These are phyloP conservation scores for Tagetes erecta DNA, from an alignment of 129 eudicot genomes.

Conservation along the genomic window DNA sequence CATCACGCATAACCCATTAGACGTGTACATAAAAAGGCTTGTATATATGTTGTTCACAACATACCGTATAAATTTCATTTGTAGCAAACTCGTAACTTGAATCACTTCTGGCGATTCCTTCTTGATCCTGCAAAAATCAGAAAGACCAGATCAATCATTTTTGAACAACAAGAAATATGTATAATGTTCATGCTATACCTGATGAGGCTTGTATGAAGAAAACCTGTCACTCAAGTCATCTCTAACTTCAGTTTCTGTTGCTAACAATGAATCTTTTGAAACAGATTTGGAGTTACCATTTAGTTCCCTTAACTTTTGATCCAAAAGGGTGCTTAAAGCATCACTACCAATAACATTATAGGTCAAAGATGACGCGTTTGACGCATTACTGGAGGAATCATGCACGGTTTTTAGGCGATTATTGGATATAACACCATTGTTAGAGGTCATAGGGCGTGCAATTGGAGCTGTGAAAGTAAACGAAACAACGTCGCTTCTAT, in stretches of 20 bases:
- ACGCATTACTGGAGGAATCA: constrained; percentile 33
- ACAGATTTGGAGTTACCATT: constrained; percentile 37
- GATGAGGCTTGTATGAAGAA: constrained; percentile 40
- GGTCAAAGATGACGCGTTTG: constrained; percentile 45
- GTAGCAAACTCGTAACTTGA: constrained; percentile 32
- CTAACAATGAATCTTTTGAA: constrained; percentile 38
- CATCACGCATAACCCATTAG: background rate
- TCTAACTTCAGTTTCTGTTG: constrained; percentile 27
- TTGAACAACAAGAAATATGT: background rate
- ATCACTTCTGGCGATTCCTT: background rate
- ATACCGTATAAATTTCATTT: constrained; percentile 39
- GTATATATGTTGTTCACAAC: background rate
- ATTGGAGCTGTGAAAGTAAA: constrained; percentile 91
- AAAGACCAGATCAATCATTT: background rate
- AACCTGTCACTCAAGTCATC: constrained; percentile 39
- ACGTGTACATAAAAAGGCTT: background rate
- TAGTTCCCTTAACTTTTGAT: constrained; percentile 72
- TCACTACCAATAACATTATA: constrained; percentile 60
- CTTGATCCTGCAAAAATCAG: constrained; percentile 19
- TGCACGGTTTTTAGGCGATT: constrained; percentile 37
- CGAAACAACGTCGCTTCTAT: constrained; percentile 66
- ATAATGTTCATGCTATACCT: constrained; percentile 42
- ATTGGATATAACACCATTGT: constrained; percentile 30
- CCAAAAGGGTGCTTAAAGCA: constrained; percentile 72
- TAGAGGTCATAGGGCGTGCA: constrained; percentile 42